A percentile compares a stretch with the other conserved stretches of the same genome.
phyloP scores from a whole-genome alignment of 108 stramenopile species.

The Nitzschia putrida region DNA sequence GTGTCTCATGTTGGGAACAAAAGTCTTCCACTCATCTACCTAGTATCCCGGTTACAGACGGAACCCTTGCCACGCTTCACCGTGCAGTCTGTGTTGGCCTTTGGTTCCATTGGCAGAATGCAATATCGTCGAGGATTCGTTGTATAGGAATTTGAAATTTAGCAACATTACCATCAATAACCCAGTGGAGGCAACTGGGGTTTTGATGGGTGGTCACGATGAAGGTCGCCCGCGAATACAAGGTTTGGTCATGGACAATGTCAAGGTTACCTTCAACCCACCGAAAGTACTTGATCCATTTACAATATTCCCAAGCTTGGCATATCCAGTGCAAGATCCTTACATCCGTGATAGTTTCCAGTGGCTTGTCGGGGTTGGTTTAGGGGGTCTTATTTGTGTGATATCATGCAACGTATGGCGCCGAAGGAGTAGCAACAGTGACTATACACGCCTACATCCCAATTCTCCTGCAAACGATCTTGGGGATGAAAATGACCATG shows the following conservation, averaged over 20 bases:
- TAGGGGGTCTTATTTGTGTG: background rate
- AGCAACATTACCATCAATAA: constrained; percentile 34
- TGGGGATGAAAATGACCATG: background rate
- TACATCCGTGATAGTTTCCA: background rate
- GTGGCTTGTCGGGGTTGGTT: background rate
- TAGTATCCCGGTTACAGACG: background rate
- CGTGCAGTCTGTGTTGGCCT: constrained; percentile 50
- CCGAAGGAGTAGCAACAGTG: background rate
- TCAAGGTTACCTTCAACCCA: background rate
- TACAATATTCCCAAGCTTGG: background rate
- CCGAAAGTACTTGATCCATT: background rate
- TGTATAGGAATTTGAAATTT: constrained; percentile 33
- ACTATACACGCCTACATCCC: background rate
- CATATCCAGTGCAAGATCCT: background rate
- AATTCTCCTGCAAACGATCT: background rate
- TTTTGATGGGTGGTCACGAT: constrained; percentile 32
- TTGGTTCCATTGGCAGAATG: constrained; percentile 30
- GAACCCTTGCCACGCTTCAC: constrained; percentile 41
- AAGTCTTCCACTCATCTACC: too few species aligned
- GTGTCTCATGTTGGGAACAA: too few species aligned
- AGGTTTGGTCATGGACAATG: constrained; percentile 13
- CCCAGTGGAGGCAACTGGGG: constrained; percentile 29
- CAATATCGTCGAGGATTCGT: constrained; percentile 7
- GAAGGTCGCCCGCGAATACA: constrained; percentile 24
- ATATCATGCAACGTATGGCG: background rate